Evolutionary conservation across 1,284 basidiomycete species (phyloP).

Genomic region (Grifola frondosa): DNA sequence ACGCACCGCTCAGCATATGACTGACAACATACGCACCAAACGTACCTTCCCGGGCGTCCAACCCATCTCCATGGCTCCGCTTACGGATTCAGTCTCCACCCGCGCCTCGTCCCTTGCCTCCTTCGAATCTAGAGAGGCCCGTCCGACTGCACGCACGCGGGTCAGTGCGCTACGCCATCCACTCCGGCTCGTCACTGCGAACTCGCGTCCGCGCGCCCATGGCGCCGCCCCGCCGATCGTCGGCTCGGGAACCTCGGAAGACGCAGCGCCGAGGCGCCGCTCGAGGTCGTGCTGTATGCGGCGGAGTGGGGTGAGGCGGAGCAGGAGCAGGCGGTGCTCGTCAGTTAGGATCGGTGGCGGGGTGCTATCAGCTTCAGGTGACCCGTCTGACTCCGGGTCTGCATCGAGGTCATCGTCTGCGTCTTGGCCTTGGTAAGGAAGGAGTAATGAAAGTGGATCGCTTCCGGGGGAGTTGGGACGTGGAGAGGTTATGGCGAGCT

Average conservation of each 20-base stretch:
- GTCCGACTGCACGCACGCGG: constrained; percentile 14
- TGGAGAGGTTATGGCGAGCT: constrained; percentile 28
- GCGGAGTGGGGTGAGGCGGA: constrained; percentile 49
- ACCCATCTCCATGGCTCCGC: neutral
- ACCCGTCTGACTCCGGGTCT: constrained; percentile 15
- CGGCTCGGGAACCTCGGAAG: constrained; percentile 12
- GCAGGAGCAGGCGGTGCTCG: constrained; percentile 42
- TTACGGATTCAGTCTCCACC: neutral
- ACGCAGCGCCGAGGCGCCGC: constrained; percentile 42
- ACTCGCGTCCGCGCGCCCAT: constrained; percentile 22
- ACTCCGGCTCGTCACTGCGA: constrained; percentile 23
- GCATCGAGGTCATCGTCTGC: constrained; percentile 13
- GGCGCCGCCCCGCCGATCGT: constrained; percentile 15
- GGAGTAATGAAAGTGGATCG: neutral
- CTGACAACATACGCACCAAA: neutral
- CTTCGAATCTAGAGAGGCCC: neutral
- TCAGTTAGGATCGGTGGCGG: constrained; percentile 32
- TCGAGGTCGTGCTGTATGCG: constrained; percentile 52
- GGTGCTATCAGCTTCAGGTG: constrained; percentile 2
- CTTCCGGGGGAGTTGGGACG: constrained; percentile 3
- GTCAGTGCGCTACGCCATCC: constrained; percentile 26
- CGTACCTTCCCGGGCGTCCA: neutral
- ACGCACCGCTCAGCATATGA: neutral
- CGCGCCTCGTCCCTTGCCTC: constrained; percentile 6
- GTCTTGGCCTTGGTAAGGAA: neutral